phyloP scores from a whole-genome alignment of 352 stramenopile species.

The Globisporangium camurandrum region DNA sequence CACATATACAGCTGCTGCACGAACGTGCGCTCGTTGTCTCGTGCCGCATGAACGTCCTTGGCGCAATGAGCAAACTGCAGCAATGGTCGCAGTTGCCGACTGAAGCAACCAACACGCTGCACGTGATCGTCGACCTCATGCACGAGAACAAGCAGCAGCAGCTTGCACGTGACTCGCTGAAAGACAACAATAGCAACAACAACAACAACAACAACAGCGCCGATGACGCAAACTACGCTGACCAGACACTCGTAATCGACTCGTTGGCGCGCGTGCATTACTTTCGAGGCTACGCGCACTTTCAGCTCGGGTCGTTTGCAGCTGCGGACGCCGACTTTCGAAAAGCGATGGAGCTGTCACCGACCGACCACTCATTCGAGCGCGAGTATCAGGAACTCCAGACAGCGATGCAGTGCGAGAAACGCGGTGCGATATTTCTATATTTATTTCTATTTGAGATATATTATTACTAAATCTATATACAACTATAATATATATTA shows the following conservation, averaged over 20 bases:
- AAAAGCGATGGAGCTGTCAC: conserved; percentile 40
- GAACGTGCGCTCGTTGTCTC: conserved; percentile 56
- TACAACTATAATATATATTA: conserved; percentile 2
- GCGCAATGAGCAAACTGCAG: conserved; percentile 45
- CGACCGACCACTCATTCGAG: conserved; percentile 35
- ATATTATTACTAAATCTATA: not conserved
- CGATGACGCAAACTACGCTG: not conserved
- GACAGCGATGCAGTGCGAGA: conserved; percentile 32
- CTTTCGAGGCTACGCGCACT: conserved; percentile 57
- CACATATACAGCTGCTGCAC: conserved; percentile 23
- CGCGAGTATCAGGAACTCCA: conserved; percentile 51
- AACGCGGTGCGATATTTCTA: conserved; percentile 12
- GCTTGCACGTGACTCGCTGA: not conserved
- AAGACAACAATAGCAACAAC: conserved; percentile 11
- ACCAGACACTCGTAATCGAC: conserved; percentile 1
- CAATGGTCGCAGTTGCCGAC: conserved; percentile 38
- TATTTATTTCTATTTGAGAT: not conserved
- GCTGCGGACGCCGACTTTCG: conserved; percentile 42
- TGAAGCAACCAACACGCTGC: conserved; percentile 38
- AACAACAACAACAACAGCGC: not conserved
- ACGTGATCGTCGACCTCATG: conserved; percentile 37
- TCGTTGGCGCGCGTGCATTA: conserved; percentile 43
- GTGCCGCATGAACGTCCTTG: conserved; percentile 63
- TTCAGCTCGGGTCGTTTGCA: conserved; percentile 28
- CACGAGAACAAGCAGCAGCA: conserved; percentile 13